Conservation (phyloP, 169 alveolate species). For the Plasmodium gonderi region DNA sequence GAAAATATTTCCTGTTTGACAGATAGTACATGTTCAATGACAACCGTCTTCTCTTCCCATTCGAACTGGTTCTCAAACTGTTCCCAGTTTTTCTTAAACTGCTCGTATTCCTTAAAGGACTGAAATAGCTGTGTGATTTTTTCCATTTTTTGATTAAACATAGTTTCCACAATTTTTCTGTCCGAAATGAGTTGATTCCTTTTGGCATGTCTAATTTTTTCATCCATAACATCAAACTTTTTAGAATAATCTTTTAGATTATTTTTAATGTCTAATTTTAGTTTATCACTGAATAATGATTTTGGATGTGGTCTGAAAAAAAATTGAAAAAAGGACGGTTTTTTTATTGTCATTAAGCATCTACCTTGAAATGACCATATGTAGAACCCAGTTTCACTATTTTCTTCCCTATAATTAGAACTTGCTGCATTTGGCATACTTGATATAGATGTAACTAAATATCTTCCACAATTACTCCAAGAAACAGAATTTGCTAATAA, state of each 20-base stretch:
- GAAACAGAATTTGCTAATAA: constrained; percentile 87
- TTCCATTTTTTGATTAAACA: constrained; percentile 34
- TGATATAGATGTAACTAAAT: constrained; percentile 85
- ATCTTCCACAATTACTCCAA: constrained; percentile 93
- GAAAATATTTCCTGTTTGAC: constrained; percentile 66
- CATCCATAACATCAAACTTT: constrained; percentile 84
- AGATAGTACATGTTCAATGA: constrained; percentile 60
- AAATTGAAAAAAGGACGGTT: constrained; percentile 88
- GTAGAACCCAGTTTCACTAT: constrained; percentile 88
- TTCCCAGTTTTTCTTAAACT: constrained; percentile 80
- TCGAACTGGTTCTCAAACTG: constrained; percentile 76
- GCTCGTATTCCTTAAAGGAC: constrained; percentile 68
- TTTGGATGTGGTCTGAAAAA: constrained; percentile 93
- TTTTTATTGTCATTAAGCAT: constrained; percentile 83
- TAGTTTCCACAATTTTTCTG: constrained; percentile 61
- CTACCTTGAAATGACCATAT: constrained; percentile 93
- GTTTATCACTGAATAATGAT: constrained; percentile 83
- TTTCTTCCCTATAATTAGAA: constrained; percentile 67
- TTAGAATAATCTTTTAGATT: constrained; percentile 88
- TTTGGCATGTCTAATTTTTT: constrained; percentile 83
- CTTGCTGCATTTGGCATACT: background rate
- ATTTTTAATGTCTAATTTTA: constrained; percentile 87
- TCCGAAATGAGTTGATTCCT: constrained; percentile 77
- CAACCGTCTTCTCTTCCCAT: constrained; percentile 79
- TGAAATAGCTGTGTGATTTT: constrained; percentile 42